Evolutionary conservation across 2,329 filamentous ascomycete genomes (phyloP), one percentile per base, ranked within the genome.

Genomic region (Fusarium sp.): DNA sequence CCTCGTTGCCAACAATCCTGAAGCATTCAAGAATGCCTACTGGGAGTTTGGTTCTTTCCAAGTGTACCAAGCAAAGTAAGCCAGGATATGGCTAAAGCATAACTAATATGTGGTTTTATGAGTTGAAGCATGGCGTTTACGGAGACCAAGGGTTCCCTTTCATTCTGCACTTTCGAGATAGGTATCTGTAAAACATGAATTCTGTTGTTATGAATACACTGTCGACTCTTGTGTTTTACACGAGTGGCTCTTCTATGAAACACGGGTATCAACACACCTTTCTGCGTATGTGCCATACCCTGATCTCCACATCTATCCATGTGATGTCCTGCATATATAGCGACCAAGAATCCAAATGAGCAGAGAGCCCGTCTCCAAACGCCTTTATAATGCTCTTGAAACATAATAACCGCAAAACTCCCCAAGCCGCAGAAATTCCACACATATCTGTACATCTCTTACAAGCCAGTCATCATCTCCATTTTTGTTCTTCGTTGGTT

Each of bases 21-120:
- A 75, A 21, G 85, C 79, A 3, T 91, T 88, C 76, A 81, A 79
- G 44, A 83, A 87, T 73, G 90, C 86, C 2, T 92, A 84, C 75
- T 93, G 86, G 90, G 88, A 88, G 78, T 90, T 91, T 79, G 86
- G 84, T 4, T 77, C 80, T 12, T 90, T 91, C 67, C 80, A 86
- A 65, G 84, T 91, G 4, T 91, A 89, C 74, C 77, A 81, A 51
- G 45, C 77, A 11, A 66, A 73, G 5, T 79, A 62, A 60, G 21
- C 8, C 41, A 26, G 25, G 28, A 25, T 37, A 37, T 10, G 16
- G 41, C 34, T 28, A 41, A 4, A 37, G 18, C 21, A 30, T 13
- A 37, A 14, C 11, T 13, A 37, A 14, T 13, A 21, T 41, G 19
- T 39, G 30, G 26, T 57, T 63, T 62, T 48, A 30, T 57, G 25